Conservation (phyloP, 768 basidiomycete genomes). For the Auricularia auricula-judae region DNA sequence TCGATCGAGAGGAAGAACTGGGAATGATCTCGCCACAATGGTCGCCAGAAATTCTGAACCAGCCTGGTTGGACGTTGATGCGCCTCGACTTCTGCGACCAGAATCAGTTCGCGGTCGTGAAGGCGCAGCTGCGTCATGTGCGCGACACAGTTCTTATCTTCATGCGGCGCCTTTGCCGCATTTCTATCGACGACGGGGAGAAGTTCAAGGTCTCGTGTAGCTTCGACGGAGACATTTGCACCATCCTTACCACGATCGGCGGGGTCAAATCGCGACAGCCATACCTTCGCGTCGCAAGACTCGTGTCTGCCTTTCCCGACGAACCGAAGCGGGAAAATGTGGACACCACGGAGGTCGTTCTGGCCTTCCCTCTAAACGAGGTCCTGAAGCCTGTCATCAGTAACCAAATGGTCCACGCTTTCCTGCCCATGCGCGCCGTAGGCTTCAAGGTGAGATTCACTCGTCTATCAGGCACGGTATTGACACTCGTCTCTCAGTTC, state of each 20-base stretch:
- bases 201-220: background rate
- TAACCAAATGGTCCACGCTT: constrained; percentile 15
- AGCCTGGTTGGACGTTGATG: constrained; percentile 16
- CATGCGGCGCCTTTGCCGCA: constrained; percentile 11
- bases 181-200: constrained; percentile 6
- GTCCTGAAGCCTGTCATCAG: constrained; percentile 7
- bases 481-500: constrained; percentile 10
- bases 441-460: constrained; percentile 14
- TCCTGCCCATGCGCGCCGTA: constrained; percentile 14
- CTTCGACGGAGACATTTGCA: background rate
- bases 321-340: constrained; percentile 11
- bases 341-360: constrained; percentile 11
- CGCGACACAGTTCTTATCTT: constrained; percentile 16
- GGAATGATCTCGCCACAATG: constrained; percentile 18
- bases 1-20: constrained; percentile 9
- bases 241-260: background rate
- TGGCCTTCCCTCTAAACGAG: constrained; percentile 15
- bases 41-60: background rate
- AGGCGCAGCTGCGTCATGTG: constrained; percentile 8
- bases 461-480: background rate
- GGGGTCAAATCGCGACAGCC: background rate
- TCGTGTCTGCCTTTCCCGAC: background rate
- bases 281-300: background rate
- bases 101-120: constrained; percentile 6
- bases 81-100: constrained; percentile 9